phyloP scores from a whole-genome alignment of 2,329 filamentous ascomycete genomes.

The Fusarium musae region DNA sequence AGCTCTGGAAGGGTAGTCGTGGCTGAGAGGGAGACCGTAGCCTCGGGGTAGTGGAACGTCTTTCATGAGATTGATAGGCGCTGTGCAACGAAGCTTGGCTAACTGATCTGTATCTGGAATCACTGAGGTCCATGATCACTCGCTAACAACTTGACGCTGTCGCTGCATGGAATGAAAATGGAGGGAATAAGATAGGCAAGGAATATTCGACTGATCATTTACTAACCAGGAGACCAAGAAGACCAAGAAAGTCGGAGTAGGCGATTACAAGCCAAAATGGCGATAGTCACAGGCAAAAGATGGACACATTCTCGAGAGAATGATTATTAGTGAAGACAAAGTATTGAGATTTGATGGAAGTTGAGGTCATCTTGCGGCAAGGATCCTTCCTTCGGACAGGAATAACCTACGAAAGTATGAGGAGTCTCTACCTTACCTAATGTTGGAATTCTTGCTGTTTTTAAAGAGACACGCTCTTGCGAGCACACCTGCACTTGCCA shows the following conservation, averaged over 20 bases:
- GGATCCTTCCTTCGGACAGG: background rate
- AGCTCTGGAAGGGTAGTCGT: constrained; percentile 55
- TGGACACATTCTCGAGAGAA: constrained; percentile 29
- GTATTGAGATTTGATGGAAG: background rate
- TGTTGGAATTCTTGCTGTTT: background rate
- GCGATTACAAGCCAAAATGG: constrained; percentile 36
- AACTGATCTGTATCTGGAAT: constrained; percentile 48
- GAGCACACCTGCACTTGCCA: constrained; percentile 14
- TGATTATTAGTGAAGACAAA: constrained; percentile 1
- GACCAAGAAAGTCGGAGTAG: constrained; percentile 35
- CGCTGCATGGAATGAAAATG: constrained; percentile 3
- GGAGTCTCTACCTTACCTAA: background rate
- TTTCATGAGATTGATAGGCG: constrained; percentile 46
- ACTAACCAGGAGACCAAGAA: constrained; percentile 34
- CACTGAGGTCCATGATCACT: constrained; percentile 46
- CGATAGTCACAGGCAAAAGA: constrained; percentile 28
- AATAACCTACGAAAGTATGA: background rate
- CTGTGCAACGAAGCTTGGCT: constrained; percentile 55
- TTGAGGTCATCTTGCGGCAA: background rate
- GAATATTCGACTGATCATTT: constrained; percentile 36
- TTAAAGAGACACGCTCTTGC: background rate
- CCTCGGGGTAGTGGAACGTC: constrained; percentile 24
- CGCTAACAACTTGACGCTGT: constrained; percentile 17
- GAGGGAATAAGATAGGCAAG: constrained; percentile 28
- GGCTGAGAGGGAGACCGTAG: constrained; percentile 42